A percentile compares a stretch with the other conserved stretches of the same genome.
phyloP scores from a whole-genome alignment of 2,329 filamentous ascomycete genomes.

The Talaromyces sp. region DNA sequence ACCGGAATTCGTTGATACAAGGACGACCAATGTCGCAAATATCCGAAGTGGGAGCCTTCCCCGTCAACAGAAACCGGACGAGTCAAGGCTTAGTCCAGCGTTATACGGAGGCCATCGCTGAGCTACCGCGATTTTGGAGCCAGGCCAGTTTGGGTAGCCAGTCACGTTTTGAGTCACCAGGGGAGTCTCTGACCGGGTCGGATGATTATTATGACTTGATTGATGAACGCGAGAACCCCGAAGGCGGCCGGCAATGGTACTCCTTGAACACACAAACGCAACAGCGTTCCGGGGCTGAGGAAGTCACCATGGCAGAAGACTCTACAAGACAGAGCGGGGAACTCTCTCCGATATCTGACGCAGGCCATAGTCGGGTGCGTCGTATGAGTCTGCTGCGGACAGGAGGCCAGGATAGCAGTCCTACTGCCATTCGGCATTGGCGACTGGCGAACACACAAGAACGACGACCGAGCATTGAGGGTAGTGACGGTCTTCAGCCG shows the following conservation, averaged over 20 bases:
- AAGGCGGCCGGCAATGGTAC: conserved; percentile 25
- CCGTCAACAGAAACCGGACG: conserved; percentile 24
- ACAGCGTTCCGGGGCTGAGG: conserved; percentile 14
- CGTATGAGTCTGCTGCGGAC: conserved; percentile 25
- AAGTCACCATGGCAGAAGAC: conserved; percentile 3
- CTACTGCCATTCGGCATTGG: conserved; percentile 19
- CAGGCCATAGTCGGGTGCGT: conserved; percentile 16
- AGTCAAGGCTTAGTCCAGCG: conserved; percentile 38
- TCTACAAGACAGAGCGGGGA: background rate
- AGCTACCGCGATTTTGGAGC: conserved; percentile 37
- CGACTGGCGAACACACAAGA: conserved; percentile 21
- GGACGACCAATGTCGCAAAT: conserved; percentile 29
- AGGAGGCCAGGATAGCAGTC: conserved; percentile 22
- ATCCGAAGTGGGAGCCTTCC: conserved; percentile 21
- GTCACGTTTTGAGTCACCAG: conserved; percentile 24
- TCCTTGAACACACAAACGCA: conserved; percentile 20
- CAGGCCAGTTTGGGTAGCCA: conserved; percentile 31
- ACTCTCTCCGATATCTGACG: conserved; percentile 1
- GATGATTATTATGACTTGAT: conserved; percentile 24
- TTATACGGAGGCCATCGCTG: conserved; percentile 36
- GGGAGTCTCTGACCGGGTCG: conserved; percentile 19
- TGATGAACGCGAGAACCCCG: conserved; percentile 21
- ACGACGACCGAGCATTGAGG: conserved; percentile 22
- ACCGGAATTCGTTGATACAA: conserved; percentile 31
- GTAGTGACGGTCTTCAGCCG: conserved; percentile 20